Evolutionary conservation across 1,284 basidiomycete genomes (phyloP), one percentile per base, ranked within the genome.

Genomic region (Ustilago xerochloae): DNA sequence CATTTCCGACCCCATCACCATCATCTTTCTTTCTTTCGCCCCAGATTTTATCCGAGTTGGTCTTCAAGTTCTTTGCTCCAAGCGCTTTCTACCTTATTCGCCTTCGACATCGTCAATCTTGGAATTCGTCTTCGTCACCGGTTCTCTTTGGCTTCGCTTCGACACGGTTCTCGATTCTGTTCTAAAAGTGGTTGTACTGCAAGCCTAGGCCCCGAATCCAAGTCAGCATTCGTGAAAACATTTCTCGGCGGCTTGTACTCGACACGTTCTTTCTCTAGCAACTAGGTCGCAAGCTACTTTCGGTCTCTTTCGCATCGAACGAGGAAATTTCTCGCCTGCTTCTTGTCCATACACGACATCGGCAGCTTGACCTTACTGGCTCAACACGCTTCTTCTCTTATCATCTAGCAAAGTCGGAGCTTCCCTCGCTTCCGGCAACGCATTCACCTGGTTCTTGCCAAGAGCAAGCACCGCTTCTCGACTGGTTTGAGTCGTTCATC

Each of bases 401-500:
- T 24, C 26, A 20, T 20, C 22, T 51, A 33, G 20, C 6, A 26
- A 24, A 50, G 6, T 29, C 8, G 48, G 33, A 35, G 18, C 38
- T 16, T 24, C n/a, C 18, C 39, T 24, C 9, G 29, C 32, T 45
- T 30, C 49, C 16, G 18, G 18, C 32, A 20, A 32, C 26, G n/a
- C 6, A 60, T 29, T n/a, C 16, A 3, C 12, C n/a, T 47, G n/a
- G 29, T 41, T 38, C 38, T 39, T 24, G n/a, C 16, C 16, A 30
- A 28, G 28, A 52, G 51, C n/a, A 48, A 59, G 60, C 33, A 24
- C 41, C 32, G 12, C 52, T 29, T 20, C 18, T 45, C 47, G 48
- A 60, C 61, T 36, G 38, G 38, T 33, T 35, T 28, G 55, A 60
- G 56, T 63, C 55, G 47, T 46, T n/a, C 29, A 35, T 46, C 28